phyloP scores from a whole-genome alignment of 2,329 filamentous ascomycete genomes.

The Hymenoscyphus fructigenus region DNA sequence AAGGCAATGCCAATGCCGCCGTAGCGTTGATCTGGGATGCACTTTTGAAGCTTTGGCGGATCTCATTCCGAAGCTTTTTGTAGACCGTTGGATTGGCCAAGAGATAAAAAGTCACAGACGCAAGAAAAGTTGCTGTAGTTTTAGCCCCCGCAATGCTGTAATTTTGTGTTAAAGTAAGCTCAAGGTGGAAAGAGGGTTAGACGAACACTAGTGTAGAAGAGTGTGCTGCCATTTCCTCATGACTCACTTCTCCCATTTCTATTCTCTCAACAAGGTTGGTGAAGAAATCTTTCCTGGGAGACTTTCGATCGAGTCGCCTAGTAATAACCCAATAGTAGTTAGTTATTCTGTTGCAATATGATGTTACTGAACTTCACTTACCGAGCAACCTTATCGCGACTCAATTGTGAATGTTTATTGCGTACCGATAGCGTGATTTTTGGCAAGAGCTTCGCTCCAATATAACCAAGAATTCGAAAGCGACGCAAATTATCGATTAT shows the following conservation, averaged over 20 bases:
- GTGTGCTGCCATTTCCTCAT: slow-evolving; percentile 30
- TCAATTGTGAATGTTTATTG: background rate
- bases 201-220: slow-evolving; percentile 22
- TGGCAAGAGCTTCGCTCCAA: background rate
- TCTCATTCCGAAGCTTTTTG: background rate
- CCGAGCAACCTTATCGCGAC: background rate
- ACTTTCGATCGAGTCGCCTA: background rate
- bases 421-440: background rate
- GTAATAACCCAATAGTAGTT: background rate
- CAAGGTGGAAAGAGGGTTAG: too few species aligned
- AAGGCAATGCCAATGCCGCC: background rate
- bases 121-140: slow-evolving; percentile 35
- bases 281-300: slow-evolving; percentile 13
- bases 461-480: background rate
- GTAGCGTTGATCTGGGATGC: slow-evolving; percentile 14
- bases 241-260: background rate
- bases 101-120: slow-evolving; percentile 45
- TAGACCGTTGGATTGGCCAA: slow-evolving; percentile 44
- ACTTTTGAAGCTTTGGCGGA: background rate
- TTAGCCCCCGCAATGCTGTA: slow-evolving; percentile 34
- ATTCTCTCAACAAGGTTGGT: background rate
- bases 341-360: background rate
- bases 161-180: background rate
- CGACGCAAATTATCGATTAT: background rate
- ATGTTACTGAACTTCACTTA: background rate